Base-by-base conservation (phyloP, 805 yeast genomes). In the Ogataea pilisensis region DNA sequence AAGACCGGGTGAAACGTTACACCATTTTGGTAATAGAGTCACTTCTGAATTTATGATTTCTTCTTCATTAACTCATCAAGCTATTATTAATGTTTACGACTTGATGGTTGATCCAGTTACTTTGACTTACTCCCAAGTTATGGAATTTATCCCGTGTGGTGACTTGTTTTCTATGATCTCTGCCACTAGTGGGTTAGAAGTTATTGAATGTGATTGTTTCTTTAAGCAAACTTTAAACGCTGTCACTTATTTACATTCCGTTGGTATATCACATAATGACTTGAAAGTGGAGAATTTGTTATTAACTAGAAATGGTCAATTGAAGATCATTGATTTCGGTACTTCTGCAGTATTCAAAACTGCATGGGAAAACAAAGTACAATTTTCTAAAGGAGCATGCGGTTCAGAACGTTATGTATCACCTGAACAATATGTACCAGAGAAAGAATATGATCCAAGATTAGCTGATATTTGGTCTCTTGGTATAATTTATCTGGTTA, bases 111-210 rank as follows among this genome's bases (percentile, higher is more conserved):
- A 86, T 65, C 67, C 82, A 49, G 64, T 78, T 55, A 58, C 81
- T 55, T 76, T 88, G 61, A 73, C 84, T 48, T 82, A 82, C 66
- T 78, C 85, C 39, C 95, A 91, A 63, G 88, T 93, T 39, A 89
- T 93, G 97, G 99, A 93, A 65, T 91, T 82, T 61, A 86, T 95
- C 53, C 87, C 95, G 7, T 89, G 89, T 46, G 95, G 95, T 43
- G 95, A 85, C 58, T 65, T 85, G 22, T 84, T 80, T 57, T 66
- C 83, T 1, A 65, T 83, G 26, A 73, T 82, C 38, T 62, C 75
- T 18, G 66, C 75, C 21, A 66, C 75, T 0, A 64, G 76, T 35
- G 73, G 77, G 4, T 62, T 85, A 16, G 78, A 78, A 46, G 73
- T 71, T 5, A 53, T 69, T 14, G 96, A 90, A 59, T 80, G 91